Percentiles rank a stretch among this genome's conserved stretches.
Conservation (phyloP, 768 basidiomycete species). For the Amanita pallidorosea region DNA sequence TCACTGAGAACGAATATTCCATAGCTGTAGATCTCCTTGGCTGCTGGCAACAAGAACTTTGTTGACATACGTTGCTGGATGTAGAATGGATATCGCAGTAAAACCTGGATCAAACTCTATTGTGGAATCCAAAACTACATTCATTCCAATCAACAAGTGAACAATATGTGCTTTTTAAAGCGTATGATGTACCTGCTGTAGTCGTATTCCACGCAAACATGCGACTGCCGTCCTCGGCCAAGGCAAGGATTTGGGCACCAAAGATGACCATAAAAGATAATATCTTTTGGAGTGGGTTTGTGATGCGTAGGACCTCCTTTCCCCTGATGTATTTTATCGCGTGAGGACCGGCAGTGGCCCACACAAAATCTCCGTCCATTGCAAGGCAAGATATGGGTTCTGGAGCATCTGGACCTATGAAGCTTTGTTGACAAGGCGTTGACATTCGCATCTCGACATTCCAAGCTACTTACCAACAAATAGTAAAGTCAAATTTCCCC, state of each 20-base stretch:
- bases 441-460: background rate
- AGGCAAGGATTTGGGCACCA: slow-evolving; percentile 67
- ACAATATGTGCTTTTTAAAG: background rate
- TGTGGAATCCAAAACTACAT: slow-evolving; percentile 48
- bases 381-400: slow-evolving; percentile 65
- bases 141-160: slow-evolving; percentile 3
- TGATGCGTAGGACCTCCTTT: slow-evolving; percentile 63
- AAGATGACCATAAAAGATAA: slow-evolving; percentile 68
- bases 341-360: slow-evolving; percentile 60
- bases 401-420: slow-evolving; percentile 70
- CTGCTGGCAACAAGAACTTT: slow-evolving; percentile 81
- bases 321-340: slow-evolving; percentile 78
- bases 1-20: slow-evolving; percentile 83
- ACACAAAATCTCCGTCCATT: slow-evolving; percentile 82
- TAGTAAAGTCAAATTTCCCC: slow-evolving; percentile 81
- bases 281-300: slow-evolving; percentile 52
- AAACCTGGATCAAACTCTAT: slow-evolving; percentile 79
- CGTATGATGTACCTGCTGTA: slow-evolving; percentile 35
- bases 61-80: slow-evolving; percentile 95
- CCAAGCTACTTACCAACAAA: slow-evolving; percentile 73
- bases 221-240: slow-evolving; percentile 68
- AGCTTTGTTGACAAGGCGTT: slow-evolving; percentile 1
- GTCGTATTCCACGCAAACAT: slow-evolving; percentile 72
- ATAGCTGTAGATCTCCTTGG: slow-evolving; percentile 81
- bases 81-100: slow-evolving; percentile 75